phyloP scores from a whole-genome alignment of 176 grass and related monocot species.

The Oryza meyeriana region DNA sequence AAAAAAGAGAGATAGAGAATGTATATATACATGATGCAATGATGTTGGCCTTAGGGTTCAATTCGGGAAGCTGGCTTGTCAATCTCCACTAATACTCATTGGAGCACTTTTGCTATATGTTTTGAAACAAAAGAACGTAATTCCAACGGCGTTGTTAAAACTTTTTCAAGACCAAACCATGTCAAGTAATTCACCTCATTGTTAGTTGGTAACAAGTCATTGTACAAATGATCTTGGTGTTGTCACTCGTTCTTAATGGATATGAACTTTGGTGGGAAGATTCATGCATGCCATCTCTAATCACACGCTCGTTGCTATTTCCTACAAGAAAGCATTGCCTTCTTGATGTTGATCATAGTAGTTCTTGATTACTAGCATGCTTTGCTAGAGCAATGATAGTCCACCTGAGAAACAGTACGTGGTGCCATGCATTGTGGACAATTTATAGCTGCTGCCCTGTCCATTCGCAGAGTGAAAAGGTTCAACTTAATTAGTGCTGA shows the following conservation, averaged over 20 bases:
- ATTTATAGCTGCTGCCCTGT: neutral
- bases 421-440: neutral
- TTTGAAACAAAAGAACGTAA: neutral
- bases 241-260: neutral
- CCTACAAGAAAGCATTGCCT: neutral
- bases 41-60: too few relatives aligned
- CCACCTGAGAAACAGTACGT: neutral
- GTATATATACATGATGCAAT: too few relatives aligned
- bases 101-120: neutral
- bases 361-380: neutral
- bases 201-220: constrained; percentile 1
- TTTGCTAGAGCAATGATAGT: neutral
- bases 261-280: neutral
- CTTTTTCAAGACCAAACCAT: neutral
- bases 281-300: neutral
- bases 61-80: too few relatives aligned
- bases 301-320: neutral
- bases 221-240: neutral
- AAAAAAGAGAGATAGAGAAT: too few relatives aligned
- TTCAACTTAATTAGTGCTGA: neutral
- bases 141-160: neutral
- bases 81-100: too few relatives aligned
- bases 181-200: neutral
- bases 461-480: neutral
- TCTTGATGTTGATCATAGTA: neutral